Evolutionary conservation across 1,284 basidiomycete genomes (phyloP), one percentile per base, ranked within the genome.

Genomic region (Apiotrichum porosum): DNA sequence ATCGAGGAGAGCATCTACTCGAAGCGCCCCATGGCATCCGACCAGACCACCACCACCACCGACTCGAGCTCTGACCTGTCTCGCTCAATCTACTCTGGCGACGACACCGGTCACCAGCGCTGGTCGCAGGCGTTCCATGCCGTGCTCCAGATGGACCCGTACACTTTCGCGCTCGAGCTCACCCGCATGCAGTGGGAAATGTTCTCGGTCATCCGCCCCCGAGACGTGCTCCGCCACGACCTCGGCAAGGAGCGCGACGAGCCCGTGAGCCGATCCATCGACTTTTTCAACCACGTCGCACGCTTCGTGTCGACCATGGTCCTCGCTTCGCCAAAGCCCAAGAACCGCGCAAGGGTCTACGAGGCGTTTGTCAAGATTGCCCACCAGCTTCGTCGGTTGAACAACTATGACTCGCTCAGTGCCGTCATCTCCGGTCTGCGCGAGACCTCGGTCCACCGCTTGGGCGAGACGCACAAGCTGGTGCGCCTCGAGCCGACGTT

Each of bases 261-360:
- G 5, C 62, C 69, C 3, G 66, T 73, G 0, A 62, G 62, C 9
- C 51, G 59, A 13, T 62, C 66, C 3, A 71, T 72, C 34, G 47
- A 51, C 13, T 71, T 73, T 49, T 75, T 75, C 63, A 73, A 75
- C 55, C 66, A 68, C 39, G 35, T 75, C 5, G 70, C 70, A 6
- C 57, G 68, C 34, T 71, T 67, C 67, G 66, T 71, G 10, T 67
- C 66, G 18, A 72, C 71, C 5, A 61, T 75, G 50, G 62, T 75
- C 26, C 60, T 74, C 18, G 66, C 68, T 1, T 62, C 63, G 28
- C 60, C 62, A 2, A 72, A 72, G 45, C 50, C 70, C 23, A 72
- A 73, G 48, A 53, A 65, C 42, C 68, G 72, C 3, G 71, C 69
- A 1, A 58, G 58, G 34, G 57, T 69, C n/a, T 72, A 68, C 50